A percentile compares a stretch with the other conserved stretches of the same genome.
Conservation (phyloP, 352 stramenopile genomes). For the Thraustochytrium striatum region DNA sequence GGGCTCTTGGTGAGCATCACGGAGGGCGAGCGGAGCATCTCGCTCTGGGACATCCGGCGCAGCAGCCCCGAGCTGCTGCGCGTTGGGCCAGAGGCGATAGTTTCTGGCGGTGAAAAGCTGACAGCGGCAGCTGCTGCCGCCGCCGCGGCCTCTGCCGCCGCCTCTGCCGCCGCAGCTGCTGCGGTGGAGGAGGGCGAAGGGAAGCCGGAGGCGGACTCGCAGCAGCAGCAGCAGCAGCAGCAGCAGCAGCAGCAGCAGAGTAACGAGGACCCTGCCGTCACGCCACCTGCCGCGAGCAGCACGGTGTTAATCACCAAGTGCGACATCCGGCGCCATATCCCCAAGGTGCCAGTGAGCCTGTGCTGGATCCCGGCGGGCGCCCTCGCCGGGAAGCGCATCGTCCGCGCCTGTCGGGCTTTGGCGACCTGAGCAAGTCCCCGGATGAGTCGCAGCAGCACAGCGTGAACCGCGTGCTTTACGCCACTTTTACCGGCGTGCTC, state of each 20-base stretch:
- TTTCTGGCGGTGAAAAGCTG: too few relatives aligned
- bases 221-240: not conserved
- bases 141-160: not conserved
- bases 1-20: slow-evolving; percentile 72
- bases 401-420: not conserved
- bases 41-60: slow-evolving; percentile 68
- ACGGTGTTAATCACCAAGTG: not conserved
- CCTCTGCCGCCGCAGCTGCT: not conserved
- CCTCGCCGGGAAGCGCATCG: not conserved
- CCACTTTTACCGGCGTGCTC: slow-evolving; percentile 67
- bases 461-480: slow-evolving; percentile 59
- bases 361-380: slow-evolving; percentile 19
- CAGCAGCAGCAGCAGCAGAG: not conserved
- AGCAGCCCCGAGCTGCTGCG: not conserved
- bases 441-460: not conserved
- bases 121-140: not conserved
- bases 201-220: not conserved
- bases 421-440: not conserved
- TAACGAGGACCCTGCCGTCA: not conserved
- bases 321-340: slow-evolving; percentile 17
- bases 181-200: not conserved
- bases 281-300: too few relatives aligned
- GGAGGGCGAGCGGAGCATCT: slow-evolving; percentile 71
- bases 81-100: too few relatives aligned
- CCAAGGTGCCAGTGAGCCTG: not conserved